Evolutionary conservation across 495 filamentous ascomycete species (phyloP), one percentile per base, ranked within the genome.

Genomic region (Hyaloscypha bicolor): DNA sequence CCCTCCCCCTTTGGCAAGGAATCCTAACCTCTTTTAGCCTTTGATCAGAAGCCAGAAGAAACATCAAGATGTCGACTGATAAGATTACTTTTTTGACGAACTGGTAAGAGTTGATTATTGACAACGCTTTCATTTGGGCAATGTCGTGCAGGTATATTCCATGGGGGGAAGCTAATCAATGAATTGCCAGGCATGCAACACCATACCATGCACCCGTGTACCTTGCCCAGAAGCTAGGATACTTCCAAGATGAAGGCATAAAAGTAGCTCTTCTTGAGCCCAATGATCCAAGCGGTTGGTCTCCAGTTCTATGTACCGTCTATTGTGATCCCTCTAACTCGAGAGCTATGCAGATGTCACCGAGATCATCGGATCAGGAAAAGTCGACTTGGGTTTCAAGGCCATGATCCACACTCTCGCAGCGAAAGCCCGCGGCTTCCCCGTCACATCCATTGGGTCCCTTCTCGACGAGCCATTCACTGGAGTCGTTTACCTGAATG

Each of bases 11-110:
- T 33, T 12, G 4, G 37, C 45, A 33, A 39, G 30, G 29, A 25
- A 19, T 64, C 60, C 69, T 71, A 67, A 71, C 55, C 61, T 64
- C 39, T 64, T 35, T 37, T 37, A 37, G 35, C 35, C 35, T 3
- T 37, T 37, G 35, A 3, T 12, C 35, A 37, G 16, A 60, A 71
- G 69, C 62, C 74, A 63, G 72, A 78, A 79, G 67, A 76, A 67
- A 64, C 48, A 67, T 72, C 81, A 88, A 77, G 71, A 90, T 88
- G 86, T 83, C 88, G 73, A 88, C 88, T 77, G 87, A 90, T 76
- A 90, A 90, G 86, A 90, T 90, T 70, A 90, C 88, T 62, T 90
- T 90, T 77, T 78, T 90, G 76, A 88, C 86, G 77, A 90, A 90
- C 82, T 90, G 88, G 88, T 88, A 79, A 67, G 73, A 62, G 59